These are phyloP conservation scores for Mrakia hoshinonis DNA, from an alignment of 768 basidiomycete species.

Conservation along the genomic window DNA sequence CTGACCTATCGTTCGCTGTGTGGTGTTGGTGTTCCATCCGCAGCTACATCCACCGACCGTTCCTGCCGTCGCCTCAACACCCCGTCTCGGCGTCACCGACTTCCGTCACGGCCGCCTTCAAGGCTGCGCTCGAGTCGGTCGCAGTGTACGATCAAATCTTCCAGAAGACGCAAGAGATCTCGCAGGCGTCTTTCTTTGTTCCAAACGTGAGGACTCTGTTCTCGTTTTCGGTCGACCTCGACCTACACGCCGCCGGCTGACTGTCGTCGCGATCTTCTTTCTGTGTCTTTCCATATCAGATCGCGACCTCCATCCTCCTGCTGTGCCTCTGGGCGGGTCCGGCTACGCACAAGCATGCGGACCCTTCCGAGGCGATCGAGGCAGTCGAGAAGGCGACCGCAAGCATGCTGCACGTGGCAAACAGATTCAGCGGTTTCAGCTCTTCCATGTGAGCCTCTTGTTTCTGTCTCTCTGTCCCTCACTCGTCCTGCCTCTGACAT, in stretches of 20 bases:
- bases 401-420: not conserved
- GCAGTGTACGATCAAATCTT: not conserved
- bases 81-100: slow-evolving; percentile 10
- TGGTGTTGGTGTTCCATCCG: too few species aligned
- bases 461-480: not conserved
- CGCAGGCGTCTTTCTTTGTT: not conserved
- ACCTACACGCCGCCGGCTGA: not conserved
- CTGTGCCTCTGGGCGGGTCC: not conserved
- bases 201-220: not conserved
- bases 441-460: not conserved
- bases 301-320: not conserved
- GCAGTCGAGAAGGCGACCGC: slow-evolving; percentile 3
- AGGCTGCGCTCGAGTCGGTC: slow-evolving; percentile 10
- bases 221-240: too few species aligned
- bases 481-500: not conserved
- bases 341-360: not conserved
- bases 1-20: not conserved
- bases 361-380: not conserved
- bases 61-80: slow-evolving; percentile 20
- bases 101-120: slow-evolving; percentile 10
- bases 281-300: not conserved
- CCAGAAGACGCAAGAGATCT: not conserved
- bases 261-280: too few species aligned
- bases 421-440: not conserved
- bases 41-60: slow-evolving; percentile 27